Percentiles rank a stretch among this genome's conserved stretches.
These are phyloP conservation scores for Brassica carinata DNA, from an alignment of 345 rosid species.

Conservation along the genomic window DNA sequence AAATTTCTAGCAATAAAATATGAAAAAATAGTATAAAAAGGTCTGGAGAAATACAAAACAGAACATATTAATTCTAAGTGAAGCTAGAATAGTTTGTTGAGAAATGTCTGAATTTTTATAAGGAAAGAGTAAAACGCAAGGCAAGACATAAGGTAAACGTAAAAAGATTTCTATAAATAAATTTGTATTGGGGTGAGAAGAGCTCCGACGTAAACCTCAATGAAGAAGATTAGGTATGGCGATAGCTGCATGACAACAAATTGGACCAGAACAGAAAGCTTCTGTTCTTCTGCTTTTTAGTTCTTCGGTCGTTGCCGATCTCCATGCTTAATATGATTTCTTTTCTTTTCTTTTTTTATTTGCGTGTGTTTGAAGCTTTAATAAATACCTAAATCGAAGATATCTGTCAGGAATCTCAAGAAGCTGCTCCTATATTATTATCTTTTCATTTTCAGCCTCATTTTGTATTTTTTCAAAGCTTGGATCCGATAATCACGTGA, in stretches of 20 bases:
- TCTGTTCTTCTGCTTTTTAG: constrained; percentile 40
- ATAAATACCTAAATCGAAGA: not conserved
- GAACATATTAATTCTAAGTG: constrained; percentile 47
- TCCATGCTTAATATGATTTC: constrained; percentile 21
- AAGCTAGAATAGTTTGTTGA: constrained; percentile 56
- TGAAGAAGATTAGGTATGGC: constrained; percentile 41
- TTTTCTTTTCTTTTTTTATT: not conserved
- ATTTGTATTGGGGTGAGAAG: constrained; percentile 23
- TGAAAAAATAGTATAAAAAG: constrained; percentile 20
- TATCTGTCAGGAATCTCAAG: constrained; percentile 26
- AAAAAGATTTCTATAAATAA: not conserved
- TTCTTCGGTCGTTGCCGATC: constrained; percentile 35
- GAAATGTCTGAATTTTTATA: constrained; percentile 23
- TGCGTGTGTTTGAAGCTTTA: not conserved
- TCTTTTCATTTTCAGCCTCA: not conserved
- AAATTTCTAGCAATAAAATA: constrained; percentile 23
- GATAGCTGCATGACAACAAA: constrained; percentile 63
- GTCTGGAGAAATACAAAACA: constrained; percentile 14
- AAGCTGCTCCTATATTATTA: not conserved
- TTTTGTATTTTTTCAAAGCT: not conserved
- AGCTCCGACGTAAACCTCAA: constrained; percentile 45
- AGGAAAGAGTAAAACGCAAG: constrained; percentile 62
- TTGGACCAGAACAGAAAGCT: constrained; percentile 44
- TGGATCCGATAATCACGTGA: constrained; percentile 11
- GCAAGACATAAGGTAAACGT: constrained; percentile 34